Base-by-base conservation (phyloP, 1,139 yeast genomes). In the Kodamaea arcana region DNA sequence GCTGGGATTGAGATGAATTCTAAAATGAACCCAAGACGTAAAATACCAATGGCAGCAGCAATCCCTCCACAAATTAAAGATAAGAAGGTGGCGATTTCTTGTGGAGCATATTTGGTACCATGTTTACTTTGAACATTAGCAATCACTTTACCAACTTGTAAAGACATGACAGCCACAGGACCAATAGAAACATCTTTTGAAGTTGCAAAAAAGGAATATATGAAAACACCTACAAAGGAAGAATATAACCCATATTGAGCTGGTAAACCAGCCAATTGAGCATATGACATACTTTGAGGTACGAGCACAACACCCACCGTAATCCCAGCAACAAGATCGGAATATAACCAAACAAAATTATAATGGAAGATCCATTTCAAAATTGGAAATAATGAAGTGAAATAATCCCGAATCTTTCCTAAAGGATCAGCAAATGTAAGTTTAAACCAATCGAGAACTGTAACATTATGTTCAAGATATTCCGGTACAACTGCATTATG, bases 221-320 rank as follows among this genome's bases (percentile, higher is more conserved):
- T 77, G 55, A 87, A 76, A 13, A 88, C 95, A 52, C 97, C 97
- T 32, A 90, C 83, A 53, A 90, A 90, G 0, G 95, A 84, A 17
- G 96, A 85, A 61, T 90, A 90, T 33, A 90, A 72, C 34, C 97
- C 97, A 48, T 80, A 88, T 58, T 88, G 83, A 4, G 95, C 79
- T 4, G 79, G 72, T 42, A 90, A 72, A 3, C 86, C 79, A 3
- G 97, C 97, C 43, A 90, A 67, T 52, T 77, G 80, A 8, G 97
- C 97, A 55, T 90, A 90, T 0, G 96, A 87, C 97, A 90, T 88
- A 7, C 94, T 81, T 60, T 90, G 97, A 3, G 97, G 97, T 21
- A 90, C 95, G 48, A 88, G 72, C 14, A 90, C 97, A 44, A 85
- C 80, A 30, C 97, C 97, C 11, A 88, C 95, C 3, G 97, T 85